Evolutionary conservation across 192 early-diverging fungal genomes (phyloP).

Genomic region (Geranomyces variabilis): DNA sequence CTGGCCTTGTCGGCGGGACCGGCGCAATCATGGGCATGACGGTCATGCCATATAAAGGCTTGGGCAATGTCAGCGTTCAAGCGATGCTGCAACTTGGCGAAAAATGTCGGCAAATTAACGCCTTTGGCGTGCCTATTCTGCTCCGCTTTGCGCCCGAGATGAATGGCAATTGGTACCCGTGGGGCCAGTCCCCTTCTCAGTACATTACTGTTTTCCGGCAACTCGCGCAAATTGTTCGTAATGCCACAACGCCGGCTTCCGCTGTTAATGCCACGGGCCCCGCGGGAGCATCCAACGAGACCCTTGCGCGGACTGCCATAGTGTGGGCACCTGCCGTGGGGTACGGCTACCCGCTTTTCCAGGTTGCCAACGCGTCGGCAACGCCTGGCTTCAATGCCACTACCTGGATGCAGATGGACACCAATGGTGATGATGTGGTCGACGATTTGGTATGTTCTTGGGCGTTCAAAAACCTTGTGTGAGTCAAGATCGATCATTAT

Average conservation of each 20-base stretch:
- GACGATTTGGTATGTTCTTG: conserved; percentile 27
- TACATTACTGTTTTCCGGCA: conserved; percentile 19
- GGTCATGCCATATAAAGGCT: conserved; percentile 35
- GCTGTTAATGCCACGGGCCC: conserved; percentile 8
- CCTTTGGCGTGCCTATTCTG: conserved; percentile 34
- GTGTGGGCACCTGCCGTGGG: conserved; percentile 44
- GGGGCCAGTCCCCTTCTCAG: conserved; percentile 35
- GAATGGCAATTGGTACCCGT: conserved; percentile 46
- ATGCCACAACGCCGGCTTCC: conserved; percentile 21
- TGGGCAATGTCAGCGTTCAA: conserved; percentile 15
- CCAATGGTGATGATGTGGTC: conserved; percentile 46
- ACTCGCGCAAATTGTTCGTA: conserved; percentile 29
- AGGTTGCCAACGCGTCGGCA: neutral
- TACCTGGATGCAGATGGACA: conserved; percentile 38
- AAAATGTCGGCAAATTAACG: conserved; percentile 34
- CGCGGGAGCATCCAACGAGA: neutral
- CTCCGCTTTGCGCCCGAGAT: conserved; percentile 47
- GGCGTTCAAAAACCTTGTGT: neutral
- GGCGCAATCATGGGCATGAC: conserved; percentile 45
- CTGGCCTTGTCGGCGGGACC: conserved; percentile 25
- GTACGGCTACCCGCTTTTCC: conserved; percentile 43
- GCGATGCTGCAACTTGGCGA: conserved; percentile 22
- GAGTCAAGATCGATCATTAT: neutral
- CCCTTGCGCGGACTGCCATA: conserved; percentile 27
- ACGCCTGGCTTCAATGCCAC: neutral